phyloP scores from a whole-genome alignment of 2,329 filamentous ascomycete species.

The Dendryphion nanum region DNA sequence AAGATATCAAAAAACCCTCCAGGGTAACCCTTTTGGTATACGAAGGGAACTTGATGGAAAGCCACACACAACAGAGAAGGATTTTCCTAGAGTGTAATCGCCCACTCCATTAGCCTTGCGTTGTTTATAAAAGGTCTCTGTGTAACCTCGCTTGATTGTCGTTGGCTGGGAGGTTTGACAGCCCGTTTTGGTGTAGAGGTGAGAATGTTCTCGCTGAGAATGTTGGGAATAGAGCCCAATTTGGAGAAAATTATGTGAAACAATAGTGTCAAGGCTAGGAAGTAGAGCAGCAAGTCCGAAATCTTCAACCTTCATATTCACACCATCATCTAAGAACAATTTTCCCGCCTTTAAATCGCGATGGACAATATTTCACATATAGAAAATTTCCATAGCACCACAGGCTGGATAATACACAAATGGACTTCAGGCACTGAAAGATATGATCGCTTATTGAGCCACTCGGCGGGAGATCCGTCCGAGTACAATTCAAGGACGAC shows the following conservation, averaged over 20 bases:
- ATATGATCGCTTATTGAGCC: not conserved
- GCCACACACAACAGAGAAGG: conserved; percentile 39
- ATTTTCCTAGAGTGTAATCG: conserved; percentile 36
- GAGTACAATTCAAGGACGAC: not conserved
- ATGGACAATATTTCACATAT: not conserved
- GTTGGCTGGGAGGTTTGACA: conserved; percentile 33
- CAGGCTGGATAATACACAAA: not conserved
- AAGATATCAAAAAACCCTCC: conserved; percentile 15
- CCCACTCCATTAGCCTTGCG: conserved; percentile 44
- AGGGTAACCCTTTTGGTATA: conserved; percentile 11
- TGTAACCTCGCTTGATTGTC: conserved; percentile 35
- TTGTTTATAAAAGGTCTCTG: conserved; percentile 40
- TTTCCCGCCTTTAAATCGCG: not conserved
- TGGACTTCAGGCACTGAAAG: not conserved
- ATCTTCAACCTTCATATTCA: not conserved
- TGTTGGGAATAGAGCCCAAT: not conserved
- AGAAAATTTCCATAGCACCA: not conserved
- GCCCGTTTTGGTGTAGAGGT: not conserved
- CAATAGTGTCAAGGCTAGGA: not conserved
- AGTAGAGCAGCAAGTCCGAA: not conserved
- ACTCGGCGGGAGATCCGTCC: not conserved
- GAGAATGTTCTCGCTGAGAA: not conserved
- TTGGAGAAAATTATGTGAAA: not conserved
- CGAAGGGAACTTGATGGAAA: conserved; percentile 32
- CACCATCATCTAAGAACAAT: not conserved